Base-by-base conservation (phyloP, 805 yeast species). In the Yamadazyma nakazawae region DNA sequence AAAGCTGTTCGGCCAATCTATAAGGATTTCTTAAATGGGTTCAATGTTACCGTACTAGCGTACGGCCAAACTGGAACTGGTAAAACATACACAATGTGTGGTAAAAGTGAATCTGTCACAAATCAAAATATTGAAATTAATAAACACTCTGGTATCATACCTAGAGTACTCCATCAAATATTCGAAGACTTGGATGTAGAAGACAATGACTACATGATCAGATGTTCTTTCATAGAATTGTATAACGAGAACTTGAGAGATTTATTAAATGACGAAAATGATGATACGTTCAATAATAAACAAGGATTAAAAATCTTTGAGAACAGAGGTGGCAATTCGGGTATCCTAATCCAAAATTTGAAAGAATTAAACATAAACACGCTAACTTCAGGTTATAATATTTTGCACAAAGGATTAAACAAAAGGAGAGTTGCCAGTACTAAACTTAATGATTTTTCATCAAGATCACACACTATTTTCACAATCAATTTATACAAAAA, bases 1-100 rank as follows among this genome's bases (percentile, higher is more conserved):
- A 78, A 78, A 21, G 84, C 84, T 16, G 95, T 91, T 0, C 73
- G 76, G 21, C 96, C 91, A 51, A 76, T 89, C 49, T 66, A 89
- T 47, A 68, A 75, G 43, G 95, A 92, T 17, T 85, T 83, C 60
- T 50, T 78, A 41, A 60, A 62, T 40, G 84, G 84, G 13, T 73
- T 63, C 52, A 88, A 88, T 60, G 88, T 90, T 54, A 85, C 96
- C 0, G 76, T 88, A 25, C 73, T 89, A 54, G 96, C 94, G 0
- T 80, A 80, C 58, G 84, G 84, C 18, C 95, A 88, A 75, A 89
- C 96, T 0, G 94, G 96, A 1, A 86, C 96, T 0, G 96, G 96
- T 21, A 89, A 88, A 57, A 88, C 96, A 0, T 82, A 81, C 59
- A 78, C 84, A 1, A 80, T 80, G 94, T 80, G 78, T 60, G 84